Evolutionary conservation across 2,329 filamentous ascomycete species (phyloP), one percentile per base, ranked within the genome.

Genomic region (Chaetomium strumarium): DNA sequence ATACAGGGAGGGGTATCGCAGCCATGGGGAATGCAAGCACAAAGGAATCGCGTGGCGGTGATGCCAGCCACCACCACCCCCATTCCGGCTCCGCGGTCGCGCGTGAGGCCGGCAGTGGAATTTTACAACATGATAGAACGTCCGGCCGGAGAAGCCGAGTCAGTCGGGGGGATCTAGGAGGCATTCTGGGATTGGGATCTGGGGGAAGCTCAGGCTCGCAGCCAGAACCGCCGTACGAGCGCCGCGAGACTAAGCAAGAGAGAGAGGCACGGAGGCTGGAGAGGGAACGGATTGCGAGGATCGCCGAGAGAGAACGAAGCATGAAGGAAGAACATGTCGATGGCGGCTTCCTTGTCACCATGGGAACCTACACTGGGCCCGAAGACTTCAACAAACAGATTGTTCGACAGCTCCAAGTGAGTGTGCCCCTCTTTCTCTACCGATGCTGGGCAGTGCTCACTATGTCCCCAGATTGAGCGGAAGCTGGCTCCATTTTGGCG

Each of bases 401-500:
- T 44, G 92, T 97, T 51, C 83, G 93, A 60, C 91, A 96, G 67
- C 74, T 99, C 51, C 92, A 93, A 85, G 90, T 95, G 78, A 64
- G 59, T 33, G 36, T 16, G n/a, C 11, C 12, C 46, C 2, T 17
- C 34, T 14, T n/a, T 8, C 13, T 8, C 34, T 24, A 5, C 11
- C 8, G 34, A 17, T 46, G 14, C 56, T 65, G 38, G 63, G 16
- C 49, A 29, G 5, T 46, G 36, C 50, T 60, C 14, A 60, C 60
- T 55, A 53, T 40, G 29, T 50, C 3, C 41, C 57, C 24, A 97
- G 92, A 90, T 99, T 67, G 93, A 99, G 70, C 81, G 93, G 61
- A 85, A 87, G 57, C 72, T 99, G 56, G 93, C 93, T 39, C 93
- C 93, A 0, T 99, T 99, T 68, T 99, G 92, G 90, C 85, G 86